phyloP scores from a whole-genome alignment of 2,329 filamentous ascomycete species.

The Myriosclerotinia curreyana region DNA sequence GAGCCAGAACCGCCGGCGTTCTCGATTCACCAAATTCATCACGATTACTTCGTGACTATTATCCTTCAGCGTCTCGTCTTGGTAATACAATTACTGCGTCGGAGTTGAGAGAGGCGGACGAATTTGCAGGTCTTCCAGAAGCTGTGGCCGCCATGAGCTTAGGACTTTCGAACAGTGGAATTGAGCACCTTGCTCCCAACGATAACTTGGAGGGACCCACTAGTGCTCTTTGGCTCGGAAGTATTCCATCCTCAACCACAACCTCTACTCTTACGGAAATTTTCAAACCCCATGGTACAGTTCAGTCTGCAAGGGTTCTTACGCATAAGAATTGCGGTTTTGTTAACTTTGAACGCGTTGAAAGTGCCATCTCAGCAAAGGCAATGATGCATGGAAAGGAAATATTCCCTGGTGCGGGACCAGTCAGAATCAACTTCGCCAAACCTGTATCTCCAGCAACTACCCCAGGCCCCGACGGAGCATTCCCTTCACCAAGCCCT shows the following conservation, averaged over 20 bases:
- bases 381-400: constrained; percentile 90
- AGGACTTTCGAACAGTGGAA: constrained; percentile 61
- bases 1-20: constrained; percentile 88
- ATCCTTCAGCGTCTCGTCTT: constrained; percentile 71
- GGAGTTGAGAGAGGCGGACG: constrained; percentile 74
- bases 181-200: constrained; percentile 68
- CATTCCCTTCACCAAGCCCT: constrained; percentile 87
- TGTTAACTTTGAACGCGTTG: constrained; percentile 90
- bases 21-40: constrained; percentile 56
- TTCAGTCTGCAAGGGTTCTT: constrained; percentile 86
- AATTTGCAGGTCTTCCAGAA: constrained; percentile 76
- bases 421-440: constrained; percentile 93
- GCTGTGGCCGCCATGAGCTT: constrained; percentile 80
- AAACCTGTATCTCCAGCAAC: constrained; percentile 89
- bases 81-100: constrained; percentile 73
- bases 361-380: constrained; percentile 88
- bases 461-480: constrained; percentile 82
- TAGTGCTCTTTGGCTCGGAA: constrained; percentile 92
- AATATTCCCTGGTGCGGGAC: constrained; percentile 94
- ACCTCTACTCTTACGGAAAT: constrained; percentile 92
- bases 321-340: constrained; percentile 99
- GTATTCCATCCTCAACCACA: constrained; percentile 94
- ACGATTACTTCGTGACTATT: constrained; percentile 63
- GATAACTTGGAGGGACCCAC: constrained; percentile 89
- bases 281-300: constrained; percentile 88